A percentile compares a stretch with the other conserved stretches of the same genome.
These are phyloP conservation scores for Drechslera avenae DNA, from an alignment of 2,329 filamentous ascomycete genomes.

Conservation along the genomic window DNA sequence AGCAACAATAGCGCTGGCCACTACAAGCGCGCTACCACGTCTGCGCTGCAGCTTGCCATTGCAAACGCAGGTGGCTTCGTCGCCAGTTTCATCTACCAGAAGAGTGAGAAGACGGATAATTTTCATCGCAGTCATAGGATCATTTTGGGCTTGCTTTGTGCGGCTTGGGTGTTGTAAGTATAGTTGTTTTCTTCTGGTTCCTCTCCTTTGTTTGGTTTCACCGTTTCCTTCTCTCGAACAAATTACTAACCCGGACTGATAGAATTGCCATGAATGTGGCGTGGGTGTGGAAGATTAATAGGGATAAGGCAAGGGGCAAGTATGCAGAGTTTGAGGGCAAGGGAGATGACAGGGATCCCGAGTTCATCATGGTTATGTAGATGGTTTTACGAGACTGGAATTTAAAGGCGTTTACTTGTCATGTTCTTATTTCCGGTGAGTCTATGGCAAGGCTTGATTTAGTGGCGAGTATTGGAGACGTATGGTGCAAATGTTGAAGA, in stretches of 20 bases:
- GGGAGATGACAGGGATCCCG: constrained; percentile 68
- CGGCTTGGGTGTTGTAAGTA: constrained; percentile 68
- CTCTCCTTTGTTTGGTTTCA: too few relatives aligned
- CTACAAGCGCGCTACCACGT: constrained; percentile 72
- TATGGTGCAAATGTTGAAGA: too few relatives aligned
- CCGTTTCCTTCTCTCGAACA: neutral
- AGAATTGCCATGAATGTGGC: constrained; percentile 66
- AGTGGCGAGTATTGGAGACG: too few relatives aligned
- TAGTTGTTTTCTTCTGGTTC: constrained; percentile 17
- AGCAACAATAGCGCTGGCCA: constrained; percentile 71
- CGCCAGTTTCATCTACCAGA: constrained; percentile 67
- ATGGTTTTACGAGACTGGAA: too few relatives aligned
- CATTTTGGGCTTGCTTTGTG: constrained; percentile 64
- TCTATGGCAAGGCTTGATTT: too few relatives aligned
- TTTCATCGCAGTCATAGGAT: constrained; percentile 67
- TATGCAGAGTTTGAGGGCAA: constrained; percentile 62
- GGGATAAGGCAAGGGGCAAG: constrained; percentile 64
- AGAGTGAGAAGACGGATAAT: constrained; percentile 57
- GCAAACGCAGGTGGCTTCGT: constrained; percentile 72
- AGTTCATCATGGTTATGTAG: constrained; percentile 65
- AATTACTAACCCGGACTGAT: neutral
- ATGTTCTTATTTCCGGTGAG: too few relatives aligned
- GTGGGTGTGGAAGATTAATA: constrained; percentile 68
- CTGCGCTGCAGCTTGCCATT: constrained; percentile 67
- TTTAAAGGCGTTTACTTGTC: too few relatives aligned